Conservation (phyloP, 2,329 filamentous ascomycete species). For the Pseudogymnoascus sp. region DNA sequence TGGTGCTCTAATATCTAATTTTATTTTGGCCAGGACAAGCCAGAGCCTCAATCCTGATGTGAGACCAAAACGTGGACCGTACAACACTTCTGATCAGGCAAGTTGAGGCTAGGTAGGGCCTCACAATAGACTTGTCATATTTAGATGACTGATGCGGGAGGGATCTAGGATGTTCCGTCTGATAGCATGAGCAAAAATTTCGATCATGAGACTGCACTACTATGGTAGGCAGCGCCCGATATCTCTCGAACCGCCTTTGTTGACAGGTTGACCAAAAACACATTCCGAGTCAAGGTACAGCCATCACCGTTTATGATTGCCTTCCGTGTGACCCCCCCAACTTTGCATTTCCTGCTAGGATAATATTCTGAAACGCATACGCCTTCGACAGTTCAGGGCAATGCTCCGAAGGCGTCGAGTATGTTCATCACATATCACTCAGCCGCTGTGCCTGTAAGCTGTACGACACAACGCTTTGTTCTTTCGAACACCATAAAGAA, state of each 20-base stretch:
- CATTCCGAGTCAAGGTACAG: conserved; percentile 3
- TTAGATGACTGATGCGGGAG: neutral
- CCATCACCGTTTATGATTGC: conserved; percentile 1
- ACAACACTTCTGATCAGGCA: neutral
- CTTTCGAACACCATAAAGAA: conserved; percentile 3
- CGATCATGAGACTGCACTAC: neutral
- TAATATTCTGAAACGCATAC: neutral
- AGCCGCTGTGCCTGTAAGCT: neutral
- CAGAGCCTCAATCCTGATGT: conserved; percentile 1
- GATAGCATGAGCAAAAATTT: neutral
- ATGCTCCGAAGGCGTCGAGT: neutral
- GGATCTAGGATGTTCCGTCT: neutral
- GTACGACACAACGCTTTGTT: conserved; percentile 10
- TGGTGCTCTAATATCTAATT: neutral
- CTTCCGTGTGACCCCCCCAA: neutral
- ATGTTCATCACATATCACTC: neutral
- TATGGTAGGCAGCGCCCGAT: neutral
- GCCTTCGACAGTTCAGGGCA: neutral
- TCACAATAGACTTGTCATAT: conserved; percentile 7
- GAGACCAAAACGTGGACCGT: neutral
- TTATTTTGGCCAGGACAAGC: neutral
- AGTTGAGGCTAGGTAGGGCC: neutral
- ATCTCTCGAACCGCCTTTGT: neutral
- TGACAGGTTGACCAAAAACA: neutral
- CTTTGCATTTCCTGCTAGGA: neutral